Conservation (phyloP, 1,284 basidiomycete genomes). For the Hemileia vastatrix region DNA sequence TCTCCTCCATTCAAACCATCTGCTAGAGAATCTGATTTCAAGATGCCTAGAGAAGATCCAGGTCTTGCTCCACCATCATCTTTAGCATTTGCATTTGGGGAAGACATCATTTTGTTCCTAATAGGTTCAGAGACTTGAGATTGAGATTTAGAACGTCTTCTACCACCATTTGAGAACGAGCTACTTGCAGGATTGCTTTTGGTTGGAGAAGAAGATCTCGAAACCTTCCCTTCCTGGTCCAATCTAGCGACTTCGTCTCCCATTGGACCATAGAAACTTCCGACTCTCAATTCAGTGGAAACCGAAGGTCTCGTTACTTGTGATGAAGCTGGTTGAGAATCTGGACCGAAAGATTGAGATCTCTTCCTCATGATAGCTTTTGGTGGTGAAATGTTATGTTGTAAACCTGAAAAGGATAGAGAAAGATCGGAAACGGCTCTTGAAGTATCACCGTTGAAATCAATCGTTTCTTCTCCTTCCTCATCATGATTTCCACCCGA, state of each 20-base stretch:
- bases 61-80: background rate
- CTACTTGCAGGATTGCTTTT: background rate
- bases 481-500: background rate
- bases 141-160: background rate
- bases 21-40: background rate
- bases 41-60: background rate
- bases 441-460: background rate
- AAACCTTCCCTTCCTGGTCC: constrained; percentile 25
- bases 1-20: background rate
- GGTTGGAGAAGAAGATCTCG: constrained; percentile 2
- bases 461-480: background rate
- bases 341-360: background rate
- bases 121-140: background rate
- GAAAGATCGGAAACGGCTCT: constrained; percentile 1
- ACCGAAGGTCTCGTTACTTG: background rate
- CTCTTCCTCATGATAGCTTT: background rate
- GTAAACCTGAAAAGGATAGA: constrained; percentile 15
- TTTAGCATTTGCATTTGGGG: background rate
- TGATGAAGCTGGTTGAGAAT: background rate
- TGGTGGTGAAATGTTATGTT: constrained; percentile 11
- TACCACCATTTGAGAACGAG: background rate
- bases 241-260: constrained; percentile 29
- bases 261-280: constrained; percentile 33
- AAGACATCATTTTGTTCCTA: background rate
- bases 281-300: constrained; percentile 26